Evolutionary conservation across 441 rosid genomes (phyloP).

Genomic region (Erodium moschatum): DNA sequence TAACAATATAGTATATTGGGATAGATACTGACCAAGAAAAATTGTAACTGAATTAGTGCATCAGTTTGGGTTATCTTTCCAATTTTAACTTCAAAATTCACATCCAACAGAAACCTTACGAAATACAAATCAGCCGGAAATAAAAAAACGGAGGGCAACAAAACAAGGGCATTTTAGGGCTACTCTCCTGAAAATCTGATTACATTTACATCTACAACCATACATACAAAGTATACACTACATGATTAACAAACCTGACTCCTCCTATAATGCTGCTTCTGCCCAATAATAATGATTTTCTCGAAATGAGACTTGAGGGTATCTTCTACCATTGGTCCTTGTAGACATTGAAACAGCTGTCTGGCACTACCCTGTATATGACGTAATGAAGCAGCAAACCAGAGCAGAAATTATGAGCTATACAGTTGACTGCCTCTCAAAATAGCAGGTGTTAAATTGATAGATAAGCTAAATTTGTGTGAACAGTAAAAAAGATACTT

Average conservation of each 20-base stretch:
- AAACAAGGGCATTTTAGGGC: no score
- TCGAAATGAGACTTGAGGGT: conserved; percentile 94
- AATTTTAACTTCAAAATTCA: neutral
- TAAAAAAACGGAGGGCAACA: neutral
- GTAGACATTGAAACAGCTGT: conserved; percentile 44
- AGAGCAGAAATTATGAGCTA: conserved; percentile 24
- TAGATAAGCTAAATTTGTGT: neutral
- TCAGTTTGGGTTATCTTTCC: neutral
- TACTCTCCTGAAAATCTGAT: neutral
- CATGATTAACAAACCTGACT: conserved; percentile 51
- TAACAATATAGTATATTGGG: neutral
- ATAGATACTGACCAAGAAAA: neutral
- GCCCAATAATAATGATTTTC: conserved; percentile 70
- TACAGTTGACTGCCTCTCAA: conserved; percentile 17
- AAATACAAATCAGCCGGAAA: neutral
- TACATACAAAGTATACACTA: neutral
- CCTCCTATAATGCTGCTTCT: conserved; percentile 53
- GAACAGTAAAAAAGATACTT: conserved; percentile 18
- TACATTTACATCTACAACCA: neutral
- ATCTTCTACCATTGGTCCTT: conserved; percentile 98
- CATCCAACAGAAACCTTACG: neutral
- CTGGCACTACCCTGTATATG: conserved; percentile 61
- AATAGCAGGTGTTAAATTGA: conserved; percentile 10
- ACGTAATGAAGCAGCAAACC: conserved; percentile 23
- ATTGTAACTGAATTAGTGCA: neutral